Evolutionary conservation across 2,329 filamentous ascomycete genomes (phyloP).

Genomic region (Seiridium cupressi): DNA sequence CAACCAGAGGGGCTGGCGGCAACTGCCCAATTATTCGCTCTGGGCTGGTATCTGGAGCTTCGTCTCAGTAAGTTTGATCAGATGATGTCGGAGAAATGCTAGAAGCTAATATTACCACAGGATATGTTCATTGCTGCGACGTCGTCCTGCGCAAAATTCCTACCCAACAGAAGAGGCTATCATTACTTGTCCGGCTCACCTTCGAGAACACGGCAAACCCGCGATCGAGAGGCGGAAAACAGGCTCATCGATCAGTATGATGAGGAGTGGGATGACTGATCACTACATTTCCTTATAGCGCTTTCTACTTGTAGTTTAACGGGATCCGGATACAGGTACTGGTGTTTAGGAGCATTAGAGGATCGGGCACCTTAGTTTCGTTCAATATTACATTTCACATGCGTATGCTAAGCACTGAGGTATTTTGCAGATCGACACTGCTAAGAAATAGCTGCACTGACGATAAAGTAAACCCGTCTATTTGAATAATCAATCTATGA

Average conservation of each 20-base stretch:
- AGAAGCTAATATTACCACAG: slow-evolving; percentile 29
- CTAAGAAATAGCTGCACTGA: no score
- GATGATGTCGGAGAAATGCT: slow-evolving; percentile 7
- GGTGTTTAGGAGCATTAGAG: no score
- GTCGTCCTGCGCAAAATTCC: slow-evolving; percentile 65
- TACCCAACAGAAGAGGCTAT: slow-evolving; percentile 68
- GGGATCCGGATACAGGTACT: no score
- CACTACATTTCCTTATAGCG: no score
- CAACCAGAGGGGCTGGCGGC: slow-evolving; percentile 91
- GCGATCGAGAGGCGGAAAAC: slow-evolving; percentile 79
- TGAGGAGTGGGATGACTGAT: slow-evolving; percentile 89
- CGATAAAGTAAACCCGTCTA: no score
- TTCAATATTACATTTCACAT: no score
- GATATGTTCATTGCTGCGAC: slow-evolving; percentile 67
- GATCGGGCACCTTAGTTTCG: no score
- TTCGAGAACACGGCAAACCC: slow-evolving; percentile 35
- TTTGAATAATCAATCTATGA: no score
- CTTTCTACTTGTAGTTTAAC: no score
- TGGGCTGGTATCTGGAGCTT: slow-evolving; percentile 89
- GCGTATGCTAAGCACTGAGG: no score
- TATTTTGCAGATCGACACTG: no score
- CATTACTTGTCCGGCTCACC: slow-evolving; percentile 58
- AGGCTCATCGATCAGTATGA: slow-evolving; percentile 92
- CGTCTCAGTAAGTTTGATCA: slow-evolving; percentile 64
- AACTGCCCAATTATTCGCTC: slow-evolving; percentile 89